phyloP scores from a whole-genome alignment of 371 early-diverging fungal species.

The Caulochytrium protostelioides region DNA sequence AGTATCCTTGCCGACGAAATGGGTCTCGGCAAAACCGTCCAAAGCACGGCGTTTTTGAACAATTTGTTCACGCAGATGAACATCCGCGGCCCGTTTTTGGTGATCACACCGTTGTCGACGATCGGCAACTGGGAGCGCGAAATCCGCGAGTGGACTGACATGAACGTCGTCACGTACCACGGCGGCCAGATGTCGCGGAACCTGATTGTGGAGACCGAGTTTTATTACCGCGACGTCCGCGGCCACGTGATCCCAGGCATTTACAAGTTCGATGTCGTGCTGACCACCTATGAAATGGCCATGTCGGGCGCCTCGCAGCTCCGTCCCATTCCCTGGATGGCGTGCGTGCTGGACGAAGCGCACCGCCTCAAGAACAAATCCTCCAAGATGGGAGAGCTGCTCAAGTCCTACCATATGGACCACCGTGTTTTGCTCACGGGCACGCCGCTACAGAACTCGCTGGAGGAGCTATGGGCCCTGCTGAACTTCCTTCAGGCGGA shows the following conservation, averaged over 20 bases:
- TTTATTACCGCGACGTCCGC: slow-evolving; percentile 33
- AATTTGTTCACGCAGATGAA: background rate
- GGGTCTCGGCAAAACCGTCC: slow-evolving; percentile 45
- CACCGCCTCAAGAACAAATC: slow-evolving; percentile 78
- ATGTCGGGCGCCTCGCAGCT: slow-evolving; percentile 34
- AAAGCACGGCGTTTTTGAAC: no score
- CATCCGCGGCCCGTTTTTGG: slow-evolving; percentile 80
- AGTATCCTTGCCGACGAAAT: slow-evolving; percentile 36
- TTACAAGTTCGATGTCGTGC: slow-evolving; percentile 61
- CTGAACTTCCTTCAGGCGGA: slow-evolving; percentile 78
- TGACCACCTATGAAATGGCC: slow-evolving; percentile 75
- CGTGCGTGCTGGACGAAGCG: slow-evolving; percentile 85
- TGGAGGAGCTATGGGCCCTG: slow-evolving; percentile 78
- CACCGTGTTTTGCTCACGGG: slow-evolving; percentile 64
- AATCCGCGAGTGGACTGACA: slow-evolving; percentile 65
- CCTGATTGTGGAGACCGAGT: slow-evolving; percentile 45
- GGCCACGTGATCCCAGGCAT: slow-evolving; percentile 23
- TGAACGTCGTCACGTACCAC: slow-evolving; percentile 53
- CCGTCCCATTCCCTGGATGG: slow-evolving; percentile 55
- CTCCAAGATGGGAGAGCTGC: slow-evolving; percentile 41
- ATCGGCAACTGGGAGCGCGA: slow-evolving; percentile 95
- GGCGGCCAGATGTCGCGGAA: slow-evolving; percentile 32
- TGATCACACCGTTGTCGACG: slow-evolving; percentile 88
- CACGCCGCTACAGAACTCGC: slow-evolving; percentile 84
- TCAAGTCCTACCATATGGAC: slow-evolving; percentile 42